Base-by-base conservation (phyloP, 768 basidiomycete genomes). In the Cystoderma amianthinum region DNA sequence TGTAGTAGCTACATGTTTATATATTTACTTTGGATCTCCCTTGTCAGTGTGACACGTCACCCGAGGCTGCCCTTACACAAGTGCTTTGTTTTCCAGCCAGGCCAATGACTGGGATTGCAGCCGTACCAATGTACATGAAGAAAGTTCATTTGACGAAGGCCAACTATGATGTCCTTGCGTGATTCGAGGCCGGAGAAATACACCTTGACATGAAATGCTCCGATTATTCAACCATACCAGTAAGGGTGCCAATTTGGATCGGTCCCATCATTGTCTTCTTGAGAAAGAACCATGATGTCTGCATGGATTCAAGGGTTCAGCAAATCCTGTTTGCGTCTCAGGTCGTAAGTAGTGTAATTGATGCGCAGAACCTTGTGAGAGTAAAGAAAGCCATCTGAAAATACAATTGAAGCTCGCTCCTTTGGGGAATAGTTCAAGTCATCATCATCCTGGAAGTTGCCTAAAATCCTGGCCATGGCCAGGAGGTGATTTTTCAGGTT, bases 341-440 rank as follows among this genome's bases (percentile, higher is more conserved):
- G 7, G 17, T 36, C 34, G 21, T 59, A 59, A 12, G 51, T 55
- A 17, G 58, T 60, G 44, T 60, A 56, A 43, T 58, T 55, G 38
- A 58, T 39, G 1, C 22, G 49, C 7, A 54, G 30, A 1, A 51
- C 45, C 36, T 50, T 42, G 42, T 52, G 45, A n/a, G 30, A 39
- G 24, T 44, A 51, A 22, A 48, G 23, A 7, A 15, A 21, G 32
- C 44, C 10, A 19, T 59, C 57, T 5, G 38, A 9, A 19, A 59
- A 40, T 1, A 32, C 19, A 5, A 62, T 52, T 0, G 48, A 52
- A n/a, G 54, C 52, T 9, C 34, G 50, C 20, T 48, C 54, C 28
- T 36, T 39, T 11, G 44, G 48, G 9, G 51, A 46, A 44, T 51
- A 59, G 25, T 7, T 28, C n/a, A 45, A 35, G 9, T 47, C 19